Conservation (phyloP, 805 yeast genomes). For the Teunomyces atbi region DNA sequence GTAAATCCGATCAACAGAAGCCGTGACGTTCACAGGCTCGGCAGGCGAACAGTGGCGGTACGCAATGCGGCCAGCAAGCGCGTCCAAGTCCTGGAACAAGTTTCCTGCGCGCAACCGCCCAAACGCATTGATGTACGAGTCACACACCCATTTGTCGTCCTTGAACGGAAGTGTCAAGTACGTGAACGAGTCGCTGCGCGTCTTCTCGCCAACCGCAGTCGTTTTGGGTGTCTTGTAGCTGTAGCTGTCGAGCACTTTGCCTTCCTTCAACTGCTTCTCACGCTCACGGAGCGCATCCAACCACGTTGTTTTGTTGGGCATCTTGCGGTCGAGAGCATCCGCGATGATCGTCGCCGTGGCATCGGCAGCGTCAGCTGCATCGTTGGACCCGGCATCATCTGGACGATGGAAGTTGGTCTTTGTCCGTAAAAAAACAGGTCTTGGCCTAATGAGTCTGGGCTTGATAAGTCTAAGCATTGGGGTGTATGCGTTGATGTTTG, state of each 20-base stretch:
- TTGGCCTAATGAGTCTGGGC: background rate
- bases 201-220: conserved; percentile 66
- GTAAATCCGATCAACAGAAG: conserved; percentile 88
- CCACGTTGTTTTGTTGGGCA: conserved; percentile 69
- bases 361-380: conserved; percentile 66
- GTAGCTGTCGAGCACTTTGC: conserved; percentile 68
- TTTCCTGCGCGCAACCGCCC: conserved; percentile 94
- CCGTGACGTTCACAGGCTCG: conserved; percentile 93
- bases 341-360: conserved; percentile 70
- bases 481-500: too few relatives aligned
- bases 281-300: conserved; percentile 77
- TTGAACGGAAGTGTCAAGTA: conserved; percentile 76
- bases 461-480: background rate
- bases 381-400: conserved; percentile 40
- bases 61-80: conserved; percentile 91
- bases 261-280: conserved; percentile 65
- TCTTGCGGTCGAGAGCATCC: conserved; percentile 52
- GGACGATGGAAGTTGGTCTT: conserved; percentile 25
- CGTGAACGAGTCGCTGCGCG: conserved; percentile 74
- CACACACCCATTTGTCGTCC: conserved; percentile 78
- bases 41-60: conserved; percentile 94
- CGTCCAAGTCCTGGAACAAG: conserved; percentile 89
- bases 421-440: background rate
- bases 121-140: conserved; percentile 82
- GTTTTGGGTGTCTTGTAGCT: conserved; percentile 72